phyloP scores from a whole-genome alignment of 1,139 yeast species.

The Hyphopichia pseudoburtonii region DNA sequence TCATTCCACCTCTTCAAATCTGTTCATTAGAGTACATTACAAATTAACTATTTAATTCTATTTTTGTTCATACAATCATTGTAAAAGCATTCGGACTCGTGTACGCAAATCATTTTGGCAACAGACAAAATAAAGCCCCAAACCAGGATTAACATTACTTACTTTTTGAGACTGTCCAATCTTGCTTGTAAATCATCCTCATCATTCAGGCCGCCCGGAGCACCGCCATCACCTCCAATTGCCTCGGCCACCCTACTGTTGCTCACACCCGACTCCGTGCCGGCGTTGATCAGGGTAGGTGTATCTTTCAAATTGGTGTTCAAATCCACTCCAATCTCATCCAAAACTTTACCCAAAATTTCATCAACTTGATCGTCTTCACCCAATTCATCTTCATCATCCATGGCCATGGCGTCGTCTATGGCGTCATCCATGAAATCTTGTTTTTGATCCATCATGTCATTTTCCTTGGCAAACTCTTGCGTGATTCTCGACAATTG shows the following conservation, averaged over 20 bases:
- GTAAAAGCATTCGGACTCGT: not conserved
- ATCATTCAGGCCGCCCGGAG: constrained; percentile 30
- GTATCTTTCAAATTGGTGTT: constrained; percentile 66
- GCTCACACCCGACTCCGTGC: constrained; percentile 24
- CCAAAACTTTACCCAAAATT: constrained; percentile 85
- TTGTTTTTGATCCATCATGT: constrained; percentile 96
- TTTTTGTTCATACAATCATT: no score
- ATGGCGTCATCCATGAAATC: constrained; percentile 98
- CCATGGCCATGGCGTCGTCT: constrained; percentile 91
- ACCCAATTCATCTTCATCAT: constrained; percentile 62
- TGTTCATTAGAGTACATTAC: no score
- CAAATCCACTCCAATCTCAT: constrained; percentile 92
- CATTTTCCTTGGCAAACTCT: constrained; percentile 94
- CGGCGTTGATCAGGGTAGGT: constrained; percentile 52
- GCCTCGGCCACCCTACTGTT: constrained; percentile 50
- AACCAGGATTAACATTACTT: not conserved
- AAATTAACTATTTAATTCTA: not conserved
- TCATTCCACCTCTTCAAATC: no score
- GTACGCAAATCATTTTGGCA: not conserved
- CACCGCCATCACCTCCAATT: constrained; percentile 31
- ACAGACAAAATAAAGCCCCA: not conserved
- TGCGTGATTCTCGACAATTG: constrained; percentile 86
- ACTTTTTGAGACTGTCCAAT: constrained; percentile 74
- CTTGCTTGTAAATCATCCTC: constrained; percentile 92
- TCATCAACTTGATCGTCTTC: constrained; percentile 92